Conservation (phyloP, 2,329 filamentous ascomycete species). For the Fusarium guadeloupense region DNA sequence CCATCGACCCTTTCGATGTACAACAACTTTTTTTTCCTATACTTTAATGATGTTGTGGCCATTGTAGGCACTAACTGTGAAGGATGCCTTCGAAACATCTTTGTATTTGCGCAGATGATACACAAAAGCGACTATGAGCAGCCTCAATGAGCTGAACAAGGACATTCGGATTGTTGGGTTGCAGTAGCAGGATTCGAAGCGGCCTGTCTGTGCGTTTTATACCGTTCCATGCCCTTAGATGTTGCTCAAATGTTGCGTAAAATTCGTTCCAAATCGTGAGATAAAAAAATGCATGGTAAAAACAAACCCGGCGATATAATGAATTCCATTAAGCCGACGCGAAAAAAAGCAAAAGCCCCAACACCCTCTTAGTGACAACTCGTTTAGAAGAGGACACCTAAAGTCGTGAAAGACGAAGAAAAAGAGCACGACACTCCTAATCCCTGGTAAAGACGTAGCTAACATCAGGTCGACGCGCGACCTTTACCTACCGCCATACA, state of each 20-base stretch:
- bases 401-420: slow-evolving; percentile 36
- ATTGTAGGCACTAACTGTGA: slow-evolving; percentile 2
- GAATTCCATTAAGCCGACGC: slow-evolving; percentile 40
- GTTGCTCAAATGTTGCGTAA: slow-evolving; percentile 33
- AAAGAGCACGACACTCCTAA: slow-evolving; percentile 20
- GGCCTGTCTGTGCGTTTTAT: slow-evolving; percentile 8
- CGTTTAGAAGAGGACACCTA: slow-evolving; percentile 27
- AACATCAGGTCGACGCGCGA: not conserved
- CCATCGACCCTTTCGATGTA: slow-evolving; percentile 4
- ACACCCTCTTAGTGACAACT: slow-evolving; percentile 30
- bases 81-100: slow-evolving; percentile 22
- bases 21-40: slow-evolving; percentile 5
- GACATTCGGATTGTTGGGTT: slow-evolving; percentile 12
- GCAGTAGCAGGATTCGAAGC: slow-evolving; percentile 18
- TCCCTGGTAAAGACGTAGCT: not conserved
- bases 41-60: slow-evolving; percentile 1
- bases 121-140: slow-evolving; percentile 19
- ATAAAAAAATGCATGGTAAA: slow-evolving; percentile 31
- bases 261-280: slow-evolving; percentile 40
- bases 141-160: slow-evolving; percentile 4
- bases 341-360: slow-evolving; percentile 32
- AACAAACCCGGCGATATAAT: slow-evolving; percentile 28
- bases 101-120: slow-evolving; percentile 33
- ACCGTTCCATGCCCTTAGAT: slow-evolving; percentile 9
- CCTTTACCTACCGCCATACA: not conserved